Conservation (phyloP, 805 yeast species). For the Pichia scutulata region DNA sequence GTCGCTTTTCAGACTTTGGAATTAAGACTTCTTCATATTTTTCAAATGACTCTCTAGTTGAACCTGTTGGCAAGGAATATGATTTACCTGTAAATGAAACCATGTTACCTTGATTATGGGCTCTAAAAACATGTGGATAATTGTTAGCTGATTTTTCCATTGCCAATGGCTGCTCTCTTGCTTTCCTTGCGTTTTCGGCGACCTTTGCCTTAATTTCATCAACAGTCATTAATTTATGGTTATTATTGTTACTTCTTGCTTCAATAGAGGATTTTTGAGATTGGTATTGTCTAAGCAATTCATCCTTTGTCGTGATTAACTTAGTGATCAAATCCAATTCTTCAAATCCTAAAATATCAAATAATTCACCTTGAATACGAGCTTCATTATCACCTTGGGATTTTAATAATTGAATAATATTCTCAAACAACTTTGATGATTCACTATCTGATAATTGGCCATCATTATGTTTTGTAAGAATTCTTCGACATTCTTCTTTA, state of each 20-base stretch:
- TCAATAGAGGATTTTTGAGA: neutral
- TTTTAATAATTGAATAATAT: slow-evolving; percentile 28
- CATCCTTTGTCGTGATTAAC: slow-evolving; percentile 41
- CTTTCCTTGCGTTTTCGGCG: slow-evolving; percentile 38
- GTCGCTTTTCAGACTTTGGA: slow-evolving; percentile 57
- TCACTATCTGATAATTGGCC: slow-evolving; percentile 8
- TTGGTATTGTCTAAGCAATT: slow-evolving; percentile 21
- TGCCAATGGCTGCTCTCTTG: slow-evolving; percentile 41
- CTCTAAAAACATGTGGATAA: slow-evolving; percentile 84
- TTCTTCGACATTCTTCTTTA: slow-evolving; percentile 19
- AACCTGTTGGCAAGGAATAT: slow-evolving; percentile 73
- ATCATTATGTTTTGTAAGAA: slow-evolving; percentile 23
- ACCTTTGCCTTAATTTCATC: slow-evolving; percentile 50
- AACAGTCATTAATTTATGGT: slow-evolving; percentile 36
- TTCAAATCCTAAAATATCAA: slow-evolving; percentile 81
- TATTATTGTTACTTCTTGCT: neutral
- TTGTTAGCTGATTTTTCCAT: slow-evolving; percentile 39
- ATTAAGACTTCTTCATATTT: slow-evolving; percentile 67
- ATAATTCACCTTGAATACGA: slow-evolving; percentile 60
- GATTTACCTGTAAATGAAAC: slow-evolving; percentile 77
- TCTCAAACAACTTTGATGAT: slow-evolving; percentile 16
- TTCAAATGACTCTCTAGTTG: slow-evolving; percentile 55
- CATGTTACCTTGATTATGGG: slow-evolving; percentile 58
- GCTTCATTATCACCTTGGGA: slow-evolving; percentile 38
- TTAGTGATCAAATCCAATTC: slow-evolving; percentile 72